Conservation (phyloP, 768 basidiomycete genomes). For the Glaciozyma martinii region DNA sequence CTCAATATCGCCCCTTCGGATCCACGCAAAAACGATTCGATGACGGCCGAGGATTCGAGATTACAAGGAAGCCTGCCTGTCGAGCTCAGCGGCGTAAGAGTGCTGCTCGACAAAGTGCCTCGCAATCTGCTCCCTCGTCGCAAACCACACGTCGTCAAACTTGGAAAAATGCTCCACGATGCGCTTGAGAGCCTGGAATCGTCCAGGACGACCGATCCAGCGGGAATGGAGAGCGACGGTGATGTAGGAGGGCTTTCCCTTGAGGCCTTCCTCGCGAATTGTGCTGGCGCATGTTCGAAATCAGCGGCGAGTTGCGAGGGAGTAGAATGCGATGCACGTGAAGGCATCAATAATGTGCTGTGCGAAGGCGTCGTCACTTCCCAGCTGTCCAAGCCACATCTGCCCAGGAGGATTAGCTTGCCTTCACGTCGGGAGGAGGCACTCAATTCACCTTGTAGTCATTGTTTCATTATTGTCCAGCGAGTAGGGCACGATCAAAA, state of each 20-base stretch:
- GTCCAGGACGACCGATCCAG: constrained; percentile 35
- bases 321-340: constrained; percentile 1
- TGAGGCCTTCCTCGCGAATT: constrained; percentile 28
- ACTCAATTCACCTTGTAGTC: constrained; percentile 31
- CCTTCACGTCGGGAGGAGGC: constrained; percentile 18
- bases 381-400: constrained; percentile 33
- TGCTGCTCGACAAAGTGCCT: constrained; percentile 27
- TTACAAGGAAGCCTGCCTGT: no score
- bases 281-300: background rate
- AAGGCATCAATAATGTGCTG: constrained; percentile 31
- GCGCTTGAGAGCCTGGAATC: constrained; percentile 33
- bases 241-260: constrained; percentile 28
- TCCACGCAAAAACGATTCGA: no score
- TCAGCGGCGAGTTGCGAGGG: background rate
- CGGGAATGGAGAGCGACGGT: constrained; percentile 34
- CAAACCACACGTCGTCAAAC: constrained; percentile 36
- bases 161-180: constrained; percentile 31
- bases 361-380: constrained; percentile 31
- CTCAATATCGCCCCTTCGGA: no score
- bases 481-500: constrained; percentile 35
- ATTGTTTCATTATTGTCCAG: constrained; percentile 34
- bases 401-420: constrained; percentile 15
- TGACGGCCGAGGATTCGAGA: no score
- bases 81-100: no score
- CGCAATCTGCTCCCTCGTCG: constrained; percentile 34